Base-by-base conservation (phyloP, 352 stramenopile genomes). In the Elongisporangium undulatum region DNA sequence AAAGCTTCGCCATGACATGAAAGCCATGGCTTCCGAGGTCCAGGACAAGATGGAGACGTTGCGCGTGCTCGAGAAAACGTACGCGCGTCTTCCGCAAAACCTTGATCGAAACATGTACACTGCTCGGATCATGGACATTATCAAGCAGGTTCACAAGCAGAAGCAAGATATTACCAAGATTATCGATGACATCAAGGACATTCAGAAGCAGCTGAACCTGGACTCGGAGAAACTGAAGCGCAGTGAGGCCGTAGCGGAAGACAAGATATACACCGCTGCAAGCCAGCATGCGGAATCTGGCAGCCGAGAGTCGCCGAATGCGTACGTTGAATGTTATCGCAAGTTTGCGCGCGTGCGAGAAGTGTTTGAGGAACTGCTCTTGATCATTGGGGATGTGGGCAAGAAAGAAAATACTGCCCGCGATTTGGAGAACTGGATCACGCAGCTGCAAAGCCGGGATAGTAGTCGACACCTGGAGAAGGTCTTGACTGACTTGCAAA, bases 81-180 rank as follows among this genome's bases (percentile, higher is more conserved):
- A 82, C 53, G 71, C 76, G 20, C 74, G 60, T 52, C 71, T 87
- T 8, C 73, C 73, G 4, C 79, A 69, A 34, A 67, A 82, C 39
- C 56, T 78, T 67, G 82, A 89, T 58, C 85, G 88, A 41, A 87
- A 73, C 63, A 83, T 89, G 62, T 97, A 97, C 72, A 96, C 81
- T 23, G 79, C 82, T 26, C 85, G 89, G 2, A 96, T 97, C 62
- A 89, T 96, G 76, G 89, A 95, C 62, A 96, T 97, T 61, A 97
- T 93, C 72, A 92, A 92, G 62, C 79, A 92, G 41, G 85, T 95
- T 23, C 77, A 91, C 63, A 95, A 96, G 69, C 87, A 97, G 56
- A 97, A 95, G 55, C 69, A 82, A 29, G 87, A 95, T 45, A 96
- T 96, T 21, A 55, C 69, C 13, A 93, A 92, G 58, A 88, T 94